phyloP scores from a whole-genome alignment of 2,329 filamentous ascomycete genomes.

The Exophiala xenobiotica region DNA sequence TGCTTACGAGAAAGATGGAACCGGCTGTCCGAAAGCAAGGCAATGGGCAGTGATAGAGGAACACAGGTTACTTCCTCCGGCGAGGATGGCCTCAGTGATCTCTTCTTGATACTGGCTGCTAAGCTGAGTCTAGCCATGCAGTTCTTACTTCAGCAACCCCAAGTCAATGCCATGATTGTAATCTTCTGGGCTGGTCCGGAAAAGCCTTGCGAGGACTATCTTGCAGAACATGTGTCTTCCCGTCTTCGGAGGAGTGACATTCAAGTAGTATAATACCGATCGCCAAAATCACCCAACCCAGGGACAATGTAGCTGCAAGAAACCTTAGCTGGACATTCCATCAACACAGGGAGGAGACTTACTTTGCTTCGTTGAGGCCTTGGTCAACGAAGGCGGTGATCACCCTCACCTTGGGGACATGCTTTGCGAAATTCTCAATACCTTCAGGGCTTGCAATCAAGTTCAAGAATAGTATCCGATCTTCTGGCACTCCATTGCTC shows the following conservation, averaged over 20 bases:
- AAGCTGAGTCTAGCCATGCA: too few species aligned
- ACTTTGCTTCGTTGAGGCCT: slow-evolving; percentile 98
- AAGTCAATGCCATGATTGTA: too few species aligned
- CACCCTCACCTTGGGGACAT: slow-evolving; percentile 84
- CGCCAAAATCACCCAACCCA: slow-evolving; percentile 41
- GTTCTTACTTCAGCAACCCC: too few species aligned
- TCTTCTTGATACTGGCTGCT: too few species aligned
- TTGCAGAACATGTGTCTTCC: background rate
- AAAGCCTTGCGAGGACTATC: background rate
- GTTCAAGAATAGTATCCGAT: slow-evolving; percentile 93
- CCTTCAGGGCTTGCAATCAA: slow-evolving; percentile 96
- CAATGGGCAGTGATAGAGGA: too few species aligned
- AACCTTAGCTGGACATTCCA: slow-evolving; percentile 3
- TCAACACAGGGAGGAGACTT: slow-evolving; percentile 39
- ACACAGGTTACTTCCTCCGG: too few species aligned
- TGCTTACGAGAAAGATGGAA: too few species aligned
- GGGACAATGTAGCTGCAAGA: slow-evolving; percentile 37
- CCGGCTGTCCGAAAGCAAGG: too few species aligned
- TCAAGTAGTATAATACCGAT: slow-evolving; percentile 32
- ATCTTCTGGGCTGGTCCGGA: background rate
- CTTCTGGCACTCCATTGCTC: slow-evolving; percentile 85
- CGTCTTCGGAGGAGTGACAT: background rate
- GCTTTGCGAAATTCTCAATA: slow-evolving; percentile 81
- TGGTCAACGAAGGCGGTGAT: slow-evolving; percentile 95
- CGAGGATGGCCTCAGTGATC: too few species aligned